A percentile compares a stretch with the other conserved stretches of the same genome.
Evolutionary conservation across 108 stramenopile genomes (phyloP).

Genomic region (Aurantiochytrium sp.): DNA sequence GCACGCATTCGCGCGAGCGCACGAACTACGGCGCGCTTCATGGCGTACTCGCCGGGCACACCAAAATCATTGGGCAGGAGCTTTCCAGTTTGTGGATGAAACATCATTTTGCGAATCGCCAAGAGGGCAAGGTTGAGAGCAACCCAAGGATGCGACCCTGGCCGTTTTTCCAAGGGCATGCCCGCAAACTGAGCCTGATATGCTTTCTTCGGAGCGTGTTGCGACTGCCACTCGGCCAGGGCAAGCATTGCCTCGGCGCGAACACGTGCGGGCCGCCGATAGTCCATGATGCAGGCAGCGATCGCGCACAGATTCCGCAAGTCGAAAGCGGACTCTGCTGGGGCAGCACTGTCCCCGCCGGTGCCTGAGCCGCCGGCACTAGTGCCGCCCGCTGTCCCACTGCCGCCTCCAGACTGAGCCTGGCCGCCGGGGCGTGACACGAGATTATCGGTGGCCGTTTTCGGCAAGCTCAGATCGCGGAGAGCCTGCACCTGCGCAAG

Average conservation of each 20-base stretch:
- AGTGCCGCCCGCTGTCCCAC: background rate
- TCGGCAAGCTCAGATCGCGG: background rate
- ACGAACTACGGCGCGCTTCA: background rate
- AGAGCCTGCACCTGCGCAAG: background rate
- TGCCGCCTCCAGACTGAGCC: background rate
- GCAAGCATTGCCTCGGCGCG: background rate
- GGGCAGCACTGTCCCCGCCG: background rate
- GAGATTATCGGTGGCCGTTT: background rate
- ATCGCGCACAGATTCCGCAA: background rate
- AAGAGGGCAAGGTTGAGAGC: background rate
- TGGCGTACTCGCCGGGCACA: background rate
- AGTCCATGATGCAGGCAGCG: background rate
- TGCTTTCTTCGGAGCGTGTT: background rate
- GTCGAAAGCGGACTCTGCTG: background rate
- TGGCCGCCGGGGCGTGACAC: background rate
- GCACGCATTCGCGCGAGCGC: background rate
- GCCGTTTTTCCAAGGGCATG: background rate
- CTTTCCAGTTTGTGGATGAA: background rate
- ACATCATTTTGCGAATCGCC: background rate
- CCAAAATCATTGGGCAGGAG: slow-evolving; percentile 8
- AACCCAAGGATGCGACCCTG: background rate
- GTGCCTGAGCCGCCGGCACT: no score
- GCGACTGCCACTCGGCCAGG: background rate
- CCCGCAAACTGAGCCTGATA: background rate
- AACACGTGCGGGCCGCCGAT: background rate